Base-by-base conservation (phyloP, 805 yeast genomes). In the Metschnikowia chrysomelidarum region DNA sequence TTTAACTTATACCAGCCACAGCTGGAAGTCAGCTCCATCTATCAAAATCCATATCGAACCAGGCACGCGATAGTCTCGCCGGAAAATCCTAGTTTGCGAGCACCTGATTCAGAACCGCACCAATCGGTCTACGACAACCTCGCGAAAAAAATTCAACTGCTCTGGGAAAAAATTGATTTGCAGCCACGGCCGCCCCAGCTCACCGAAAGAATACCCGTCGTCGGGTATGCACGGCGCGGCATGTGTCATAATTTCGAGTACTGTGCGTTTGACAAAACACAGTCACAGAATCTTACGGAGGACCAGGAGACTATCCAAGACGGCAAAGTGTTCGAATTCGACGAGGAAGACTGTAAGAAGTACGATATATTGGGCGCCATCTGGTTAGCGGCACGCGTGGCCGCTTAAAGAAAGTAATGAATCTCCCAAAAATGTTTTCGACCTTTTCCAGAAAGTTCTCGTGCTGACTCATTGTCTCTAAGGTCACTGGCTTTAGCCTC, bases 51-150 rank as follows among this genome's bases (percentile, higher is more conserved):
- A 2, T 38, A 64, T 13, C 44, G 40, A 20, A 58, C 66, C 2
- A 41, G 57, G 12, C 61, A 59, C 24, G 69, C 68, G 1, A 40
- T 67, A 11, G 59, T 67, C 5, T 72, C 73, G 0, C 73, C 72
- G 0, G 56, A 50, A 19, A 48, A 62, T 20, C 71, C 72, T 2
- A 30, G 41, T 7, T 47, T 51, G 22, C 37, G 69, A 32, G 40
- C 44, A 2, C 40, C 50, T 1, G 50, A 57, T 4, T 46, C 48
- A 19, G 53, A 59, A 0, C 36, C 48, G 1, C 54, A 59, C 28
- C 19, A 34, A 2, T 33, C 28, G 1, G 31, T 38, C 2, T 67
- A 64, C 33, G 12, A 16, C 2, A 26, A 36, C 3, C 42, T 56
- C 22, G 27, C 19, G 10, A 17, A 44, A 5, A 23, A 44, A 4